A percentile compares a stretch with the other conserved stretches of the same genome.
Evolutionary conservation across 2,329 filamentous ascomycete species (phyloP).

Genomic region (Torrubiella hemipterigena): DNA sequence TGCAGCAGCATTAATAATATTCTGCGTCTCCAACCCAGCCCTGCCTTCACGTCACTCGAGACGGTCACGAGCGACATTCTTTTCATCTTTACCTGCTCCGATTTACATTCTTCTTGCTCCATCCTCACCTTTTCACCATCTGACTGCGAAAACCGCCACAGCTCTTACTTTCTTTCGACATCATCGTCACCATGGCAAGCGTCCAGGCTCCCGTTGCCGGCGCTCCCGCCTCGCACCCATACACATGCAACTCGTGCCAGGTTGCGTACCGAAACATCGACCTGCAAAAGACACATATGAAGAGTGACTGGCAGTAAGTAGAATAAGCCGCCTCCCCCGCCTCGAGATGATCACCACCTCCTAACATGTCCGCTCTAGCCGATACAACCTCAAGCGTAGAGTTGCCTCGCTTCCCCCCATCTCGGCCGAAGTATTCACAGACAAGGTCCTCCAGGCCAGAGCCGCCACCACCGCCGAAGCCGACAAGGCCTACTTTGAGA

Average conservation of each 20-base stretch:
- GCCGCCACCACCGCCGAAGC: conserved; percentile 74
- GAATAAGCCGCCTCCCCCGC: neutral
- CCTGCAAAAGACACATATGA: conserved; percentile 90
- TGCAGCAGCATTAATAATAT: too few species aligned
- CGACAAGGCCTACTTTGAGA: conserved; percentile 81
- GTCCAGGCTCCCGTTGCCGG: conserved; percentile 17
- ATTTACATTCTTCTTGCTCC: too few species aligned
- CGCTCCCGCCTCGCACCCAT: conserved; percentile 57
- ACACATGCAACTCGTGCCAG: conserved; percentile 96
- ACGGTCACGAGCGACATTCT: too few species aligned
- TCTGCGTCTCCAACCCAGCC: too few species aligned
- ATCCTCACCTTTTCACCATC: too few species aligned
- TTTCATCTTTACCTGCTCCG: too few species aligned
- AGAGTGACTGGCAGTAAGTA: conserved; percentile 94
- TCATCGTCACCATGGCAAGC: conserved; percentile 36
- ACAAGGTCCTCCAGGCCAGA: conserved; percentile 88
- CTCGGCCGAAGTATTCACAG: conserved; percentile 83
- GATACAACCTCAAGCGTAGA: conserved; percentile 92
- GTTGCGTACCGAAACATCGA: conserved; percentile 93
- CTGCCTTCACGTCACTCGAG: too few species aligned
- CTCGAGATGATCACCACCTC: conserved; percentile 1
- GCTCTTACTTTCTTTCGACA: too few species aligned
- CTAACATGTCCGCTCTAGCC: conserved; percentile 32
- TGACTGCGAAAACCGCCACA: neutral
- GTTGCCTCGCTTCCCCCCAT: conserved; percentile 85